These are phyloP conservation scores for Backusella tuberculispora DNA, from an alignment of 192 early-diverging fungal genomes.

Conservation along the genomic window DNA sequence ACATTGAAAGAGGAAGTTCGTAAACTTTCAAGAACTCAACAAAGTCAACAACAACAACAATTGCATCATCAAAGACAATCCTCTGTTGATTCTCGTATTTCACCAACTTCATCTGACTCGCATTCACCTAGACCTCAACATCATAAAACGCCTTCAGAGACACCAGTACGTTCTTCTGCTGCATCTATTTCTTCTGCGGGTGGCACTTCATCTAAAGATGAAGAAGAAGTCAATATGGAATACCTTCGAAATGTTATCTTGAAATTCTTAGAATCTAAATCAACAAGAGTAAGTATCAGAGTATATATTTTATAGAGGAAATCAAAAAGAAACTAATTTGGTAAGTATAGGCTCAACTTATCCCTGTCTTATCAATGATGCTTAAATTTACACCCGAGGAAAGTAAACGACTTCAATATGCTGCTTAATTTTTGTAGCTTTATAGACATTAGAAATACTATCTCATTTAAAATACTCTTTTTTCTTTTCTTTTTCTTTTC, in stretches of 20 bases:
- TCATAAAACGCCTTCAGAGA: conserved; percentile 2
- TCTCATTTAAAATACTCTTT: not conserved
- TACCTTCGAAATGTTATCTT: conserved; percentile 75
- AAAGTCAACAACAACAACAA: conserved; percentile 27
- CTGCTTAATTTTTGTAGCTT: conserved; percentile 7
- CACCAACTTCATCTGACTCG: conserved; percentile 6
- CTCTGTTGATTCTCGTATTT: not conserved
- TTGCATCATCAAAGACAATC: conserved; percentile 18
- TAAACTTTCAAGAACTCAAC: conserved; percentile 57
- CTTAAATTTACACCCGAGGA: conserved; percentile 74
- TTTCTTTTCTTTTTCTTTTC: too few species aligned
- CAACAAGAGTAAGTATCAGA: conserved; percentile 60
- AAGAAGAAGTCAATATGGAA: conserved; percentile 69
- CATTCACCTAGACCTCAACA: not conserved
- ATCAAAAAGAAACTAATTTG: not conserved
- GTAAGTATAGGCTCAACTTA: conserved; percentile 55
- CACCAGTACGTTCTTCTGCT: not conserved
- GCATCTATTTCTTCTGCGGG: conserved; percentile 3
- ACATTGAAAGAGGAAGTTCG: conserved; percentile 81
- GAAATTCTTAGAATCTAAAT: conserved; percentile 75
- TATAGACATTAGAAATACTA: conserved; percentile 4
- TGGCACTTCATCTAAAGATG: conserved; percentile 21
- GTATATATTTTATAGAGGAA: not conserved
- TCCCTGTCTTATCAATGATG: conserved; percentile 69
- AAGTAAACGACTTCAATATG: conserved; percentile 51